Conservation (phyloP, 1,139 yeast genomes). For the Magnusiomyces suaveolens region DNA sequence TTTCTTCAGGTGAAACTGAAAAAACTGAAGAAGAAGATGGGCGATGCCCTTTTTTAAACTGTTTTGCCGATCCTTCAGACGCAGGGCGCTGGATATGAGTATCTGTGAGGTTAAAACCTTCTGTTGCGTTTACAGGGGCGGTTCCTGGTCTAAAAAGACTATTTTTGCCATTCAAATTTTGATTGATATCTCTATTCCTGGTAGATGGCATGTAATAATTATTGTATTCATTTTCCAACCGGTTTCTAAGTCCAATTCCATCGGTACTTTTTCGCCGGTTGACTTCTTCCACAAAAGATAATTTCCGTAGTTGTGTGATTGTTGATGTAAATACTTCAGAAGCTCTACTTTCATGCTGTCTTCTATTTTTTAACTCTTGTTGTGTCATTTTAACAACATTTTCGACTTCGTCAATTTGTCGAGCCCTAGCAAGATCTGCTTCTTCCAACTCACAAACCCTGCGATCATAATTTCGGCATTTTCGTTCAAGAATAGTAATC, state of each 20-base stretch:
- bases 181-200: no score
- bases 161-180: no score
- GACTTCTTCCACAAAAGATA: not conserved
- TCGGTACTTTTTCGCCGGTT: not conserved
- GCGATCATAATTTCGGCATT: not conserved
- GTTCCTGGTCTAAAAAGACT: no score
- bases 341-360: not conserved
- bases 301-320: not conserved
- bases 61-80: not conserved
- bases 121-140: no score
- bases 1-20: not conserved
- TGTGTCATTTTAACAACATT: not conserved
- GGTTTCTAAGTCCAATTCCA: not conserved
- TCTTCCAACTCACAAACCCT: not conserved
- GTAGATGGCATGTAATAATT: not conserved
- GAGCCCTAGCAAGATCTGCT: not conserved
- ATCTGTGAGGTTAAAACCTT: not conserved
- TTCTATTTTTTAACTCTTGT: not conserved
- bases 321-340: not conserved
- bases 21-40: not conserved
- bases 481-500: not conserved
- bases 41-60: not conserved
- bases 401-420: not conserved
- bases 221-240: not conserved
- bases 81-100: not conserved